These are phyloP conservation scores for Ophiostoma sp. DNA, from an alignment of 2,329 filamentous ascomycete genomes.

Conservation along the genomic window DNA sequence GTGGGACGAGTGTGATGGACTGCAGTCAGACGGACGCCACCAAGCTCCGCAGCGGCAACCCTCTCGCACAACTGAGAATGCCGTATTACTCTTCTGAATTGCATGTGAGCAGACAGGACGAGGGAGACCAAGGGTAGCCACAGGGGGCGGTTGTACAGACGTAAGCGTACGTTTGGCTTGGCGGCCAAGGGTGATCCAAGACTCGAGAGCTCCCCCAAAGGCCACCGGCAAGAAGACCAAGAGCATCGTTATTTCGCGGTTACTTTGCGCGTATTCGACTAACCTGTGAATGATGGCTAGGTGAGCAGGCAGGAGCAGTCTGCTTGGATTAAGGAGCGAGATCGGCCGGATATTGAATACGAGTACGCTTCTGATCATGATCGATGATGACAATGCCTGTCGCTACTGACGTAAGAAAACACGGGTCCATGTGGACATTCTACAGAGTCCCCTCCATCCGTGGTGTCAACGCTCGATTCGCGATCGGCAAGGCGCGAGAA, in stretches of 20 bases:
- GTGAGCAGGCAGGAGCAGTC: background rate
- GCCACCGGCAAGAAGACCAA: too few species aligned
- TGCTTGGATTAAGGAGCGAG: background rate
- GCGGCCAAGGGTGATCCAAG: too few species aligned
- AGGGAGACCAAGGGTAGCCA: background rate
- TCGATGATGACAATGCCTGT: background rate
- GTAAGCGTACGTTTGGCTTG: too few species aligned
- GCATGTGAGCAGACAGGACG: background rate
- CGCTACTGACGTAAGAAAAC: background rate
- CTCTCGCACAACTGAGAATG: background rate
- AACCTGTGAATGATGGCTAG: too few species aligned
- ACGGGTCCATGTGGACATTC: constrained; percentile 5
- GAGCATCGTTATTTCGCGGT: too few species aligned
- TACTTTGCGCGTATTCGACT: too few species aligned
- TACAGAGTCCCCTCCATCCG: background rate
- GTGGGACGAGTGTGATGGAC: background rate
- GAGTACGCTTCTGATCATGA: background rate
- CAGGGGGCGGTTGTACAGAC: too few species aligned
- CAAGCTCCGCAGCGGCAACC: background rate
- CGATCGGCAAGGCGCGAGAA: constrained; percentile 15
- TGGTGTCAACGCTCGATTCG: background rate
- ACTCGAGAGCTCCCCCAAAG: too few species aligned
- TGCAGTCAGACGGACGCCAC: background rate
- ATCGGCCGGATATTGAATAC: constrained; percentile 2
- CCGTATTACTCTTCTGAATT: background rate